Evolutionary conservation across 352 stramenopile species (phyloP).

Genomic region (Elongisporangium senticosum): DNA sequence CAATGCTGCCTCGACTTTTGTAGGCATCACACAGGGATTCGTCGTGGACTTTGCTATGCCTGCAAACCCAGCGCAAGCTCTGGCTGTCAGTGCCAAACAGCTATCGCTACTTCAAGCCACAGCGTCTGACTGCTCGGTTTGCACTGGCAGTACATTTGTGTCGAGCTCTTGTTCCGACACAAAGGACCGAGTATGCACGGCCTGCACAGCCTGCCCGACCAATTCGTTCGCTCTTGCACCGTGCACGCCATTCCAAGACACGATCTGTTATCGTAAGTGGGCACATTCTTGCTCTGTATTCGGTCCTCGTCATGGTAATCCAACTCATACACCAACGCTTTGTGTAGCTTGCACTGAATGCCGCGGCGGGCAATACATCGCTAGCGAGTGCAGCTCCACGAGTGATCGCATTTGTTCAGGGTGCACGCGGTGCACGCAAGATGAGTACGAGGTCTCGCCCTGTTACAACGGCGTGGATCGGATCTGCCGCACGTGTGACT

Average conservation of each 20-base stretch:
- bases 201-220: conserved; percentile 50
- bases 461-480: conserved; percentile 49
- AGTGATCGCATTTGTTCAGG: conserved; percentile 48
- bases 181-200: conserved; percentile 40
- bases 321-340: not conserved
- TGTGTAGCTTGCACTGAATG: conserved; percentile 74
- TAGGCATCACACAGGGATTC: conserved; percentile 30
- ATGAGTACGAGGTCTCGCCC: conserved; percentile 64
- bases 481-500: conserved; percentile 71
- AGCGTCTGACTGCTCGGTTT: conserved; percentile 46
- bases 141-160: conserved; percentile 33
- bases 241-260: conserved; percentile 54
- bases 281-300: not conserved
- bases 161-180: conserved; percentile 56
- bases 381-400: conserved; percentile 38
- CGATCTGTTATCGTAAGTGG: conserved; percentile 60
- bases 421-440: conserved; percentile 61
- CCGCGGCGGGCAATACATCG: conserved; percentile 35
- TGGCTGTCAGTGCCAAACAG: conserved; percentile 8
- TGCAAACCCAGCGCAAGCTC: conserved; percentile 25
- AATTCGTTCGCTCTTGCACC: conserved; percentile 46
- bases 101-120: conserved; percentile 28
- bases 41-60: conserved; percentile 37
- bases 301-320: not conserved
- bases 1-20: conserved; percentile 38